These are phyloP conservation scores for Solanum acaule DNA, from an alignment of 257 asterid species.

Conservation along the genomic window DNA sequence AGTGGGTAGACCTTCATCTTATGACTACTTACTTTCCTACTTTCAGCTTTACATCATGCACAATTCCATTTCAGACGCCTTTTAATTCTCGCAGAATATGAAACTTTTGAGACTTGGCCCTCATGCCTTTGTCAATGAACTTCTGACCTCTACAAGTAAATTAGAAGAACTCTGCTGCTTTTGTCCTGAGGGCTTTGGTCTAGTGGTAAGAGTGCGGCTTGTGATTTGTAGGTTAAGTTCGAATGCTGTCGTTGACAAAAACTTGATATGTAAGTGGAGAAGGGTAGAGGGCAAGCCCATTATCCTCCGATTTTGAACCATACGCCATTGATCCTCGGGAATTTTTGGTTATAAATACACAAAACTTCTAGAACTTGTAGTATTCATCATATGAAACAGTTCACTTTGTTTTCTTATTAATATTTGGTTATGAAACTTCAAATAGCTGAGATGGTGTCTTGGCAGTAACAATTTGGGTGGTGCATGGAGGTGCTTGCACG, in stretches of 20 bases:
- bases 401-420: not conserved
- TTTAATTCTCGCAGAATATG: not conserved
- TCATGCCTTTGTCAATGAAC: not conserved
- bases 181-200: not conserved
- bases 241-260: not conserved
- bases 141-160: not conserved
- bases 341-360: not conserved
- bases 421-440: not conserved
- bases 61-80: not conserved
- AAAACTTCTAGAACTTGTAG: not conserved
- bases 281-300: not conserved
- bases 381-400: not conserved
- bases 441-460: not conserved
- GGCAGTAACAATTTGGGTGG: not conserved
- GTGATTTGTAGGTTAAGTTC: not conserved
- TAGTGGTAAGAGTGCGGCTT: not conserved
- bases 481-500: not conserved
- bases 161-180: not conserved
- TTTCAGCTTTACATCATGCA: not conserved
- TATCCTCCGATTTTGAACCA: not conserved
- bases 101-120: not conserved
- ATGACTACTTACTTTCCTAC: not conserved
- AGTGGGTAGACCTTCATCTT: not conserved
- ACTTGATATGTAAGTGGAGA: not conserved
- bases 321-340: not conserved